These are phyloP conservation scores for Lathyrus sativus DNA, from an alignment of 306 rosid genomes.

Conservation along the genomic window DNA sequence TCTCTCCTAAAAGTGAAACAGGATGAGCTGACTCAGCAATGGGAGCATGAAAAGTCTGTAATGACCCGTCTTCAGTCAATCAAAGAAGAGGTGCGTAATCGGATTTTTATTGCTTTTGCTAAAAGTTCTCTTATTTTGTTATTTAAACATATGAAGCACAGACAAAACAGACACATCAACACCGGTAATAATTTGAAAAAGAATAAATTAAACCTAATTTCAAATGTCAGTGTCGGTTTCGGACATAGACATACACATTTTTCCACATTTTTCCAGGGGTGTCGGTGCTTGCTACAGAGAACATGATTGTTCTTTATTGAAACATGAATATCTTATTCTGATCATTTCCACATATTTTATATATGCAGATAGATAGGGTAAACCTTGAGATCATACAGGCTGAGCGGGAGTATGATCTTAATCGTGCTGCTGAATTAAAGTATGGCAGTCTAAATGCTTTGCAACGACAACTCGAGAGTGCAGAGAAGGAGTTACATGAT, in stretches of 20 bases:
- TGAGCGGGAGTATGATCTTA: constrained; percentile 94
- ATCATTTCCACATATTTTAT: constrained; percentile 24
- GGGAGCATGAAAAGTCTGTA: constrained; percentile 98
- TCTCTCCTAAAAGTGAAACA: constrained; percentile 85
- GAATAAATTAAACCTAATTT: too few species aligned
- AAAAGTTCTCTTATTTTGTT: neutral
- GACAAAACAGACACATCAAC: too few species aligned
- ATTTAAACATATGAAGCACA: neutral
- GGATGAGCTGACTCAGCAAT: constrained; percentile 69
- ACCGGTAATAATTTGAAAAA: too few species aligned
- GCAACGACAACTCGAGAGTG: constrained; percentile 81
- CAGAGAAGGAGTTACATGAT: constrained; percentile 83
- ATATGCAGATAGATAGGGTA: constrained; percentile 84
- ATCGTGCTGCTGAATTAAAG: constrained; percentile 94
- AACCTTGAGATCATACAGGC: constrained; percentile 97
- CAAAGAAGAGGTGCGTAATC: constrained; percentile 76
- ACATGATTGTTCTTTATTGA: neutral
- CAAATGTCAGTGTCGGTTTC: too few species aligned
- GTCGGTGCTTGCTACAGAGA: too few species aligned
- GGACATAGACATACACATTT: too few species aligned
- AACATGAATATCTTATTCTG: constrained; percentile 10
- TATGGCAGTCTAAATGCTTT: constrained; percentile 90
- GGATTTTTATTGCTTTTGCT: constrained; percentile 11
- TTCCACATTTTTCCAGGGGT: too few species aligned
- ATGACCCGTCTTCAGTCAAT: constrained; percentile 96